These are phyloP conservation scores for Punctularia strigosozonata DNA, from an alignment of 768 basidiomycete genomes.

Conservation along the genomic window DNA sequence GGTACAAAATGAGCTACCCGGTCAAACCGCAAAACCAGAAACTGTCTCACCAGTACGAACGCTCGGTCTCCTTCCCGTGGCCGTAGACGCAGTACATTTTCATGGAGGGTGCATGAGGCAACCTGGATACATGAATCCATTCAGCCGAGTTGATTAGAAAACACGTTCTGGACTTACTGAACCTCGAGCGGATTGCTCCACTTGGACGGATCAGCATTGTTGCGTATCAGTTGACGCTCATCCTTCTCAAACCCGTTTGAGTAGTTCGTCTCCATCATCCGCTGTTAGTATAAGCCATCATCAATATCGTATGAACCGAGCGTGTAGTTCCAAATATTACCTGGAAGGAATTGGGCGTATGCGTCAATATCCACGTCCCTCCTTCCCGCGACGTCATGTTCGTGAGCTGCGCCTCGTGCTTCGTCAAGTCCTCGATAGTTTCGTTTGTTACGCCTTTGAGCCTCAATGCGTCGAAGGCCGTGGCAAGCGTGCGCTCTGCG, in stretches of 20 bases:
- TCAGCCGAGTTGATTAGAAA: background rate
- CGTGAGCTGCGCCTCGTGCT: conserved; percentile 12
- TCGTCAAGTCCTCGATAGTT: conserved; percentile 5
- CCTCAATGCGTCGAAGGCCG: conserved; percentile 8
- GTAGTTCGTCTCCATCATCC: conserved; percentile 79
- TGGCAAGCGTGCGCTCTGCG: conserved; percentile 9
- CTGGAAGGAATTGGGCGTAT: conserved; percentile 78
- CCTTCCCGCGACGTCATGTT: conserved; percentile 79
- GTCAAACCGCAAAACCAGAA: background rate
- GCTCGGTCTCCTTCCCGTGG: conserved; percentile 91
- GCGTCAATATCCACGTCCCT: conserved; percentile 67
- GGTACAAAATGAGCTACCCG: background rate
- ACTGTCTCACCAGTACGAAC: conserved; percentile 66
- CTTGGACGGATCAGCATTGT: conserved; percentile 66
- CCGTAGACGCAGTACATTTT: conserved; percentile 91
- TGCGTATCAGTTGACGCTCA: conserved; percentile 45
- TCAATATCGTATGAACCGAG: background rate
- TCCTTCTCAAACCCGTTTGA: conserved; percentile 82
- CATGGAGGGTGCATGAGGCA: conserved; percentile 87
- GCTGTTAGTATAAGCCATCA: conserved; percentile 29
- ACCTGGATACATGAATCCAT: conserved; percentile 23
- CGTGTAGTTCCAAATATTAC: conserved; percentile 19
- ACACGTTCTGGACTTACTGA: conserved; percentile 31
- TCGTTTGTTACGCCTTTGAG: conserved; percentile 3
- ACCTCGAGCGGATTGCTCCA: conserved; percentile 91